Conservation (phyloP, 441 rosid genomes). For the Mallotus repandus region DNA sequence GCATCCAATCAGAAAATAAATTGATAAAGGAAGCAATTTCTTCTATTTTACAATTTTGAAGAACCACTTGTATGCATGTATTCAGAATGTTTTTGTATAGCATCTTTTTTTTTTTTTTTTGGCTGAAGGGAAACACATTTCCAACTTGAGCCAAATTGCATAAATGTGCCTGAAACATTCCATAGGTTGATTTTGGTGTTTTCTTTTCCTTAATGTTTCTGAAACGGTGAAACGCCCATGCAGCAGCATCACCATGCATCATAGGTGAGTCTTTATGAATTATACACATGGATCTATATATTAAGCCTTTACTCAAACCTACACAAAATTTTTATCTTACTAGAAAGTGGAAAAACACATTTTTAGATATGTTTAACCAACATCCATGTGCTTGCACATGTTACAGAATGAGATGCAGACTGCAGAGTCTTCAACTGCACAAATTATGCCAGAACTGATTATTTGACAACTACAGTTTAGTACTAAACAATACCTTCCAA, state of each 20-base stretch:
- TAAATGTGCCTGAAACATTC: too few relatives aligned
- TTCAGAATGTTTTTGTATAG: too few relatives aligned
- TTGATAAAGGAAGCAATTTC: too few relatives aligned
- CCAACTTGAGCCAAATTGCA: too few relatives aligned
- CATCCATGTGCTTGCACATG: not conserved
- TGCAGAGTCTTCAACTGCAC: not conserved
- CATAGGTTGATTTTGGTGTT: too few relatives aligned
- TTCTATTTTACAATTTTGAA: too few relatives aligned
- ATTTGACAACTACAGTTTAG: not conserved
- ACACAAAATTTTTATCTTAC: not conserved
- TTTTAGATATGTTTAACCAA: not conserved
- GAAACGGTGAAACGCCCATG: too few relatives aligned
- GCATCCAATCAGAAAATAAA: too few relatives aligned
- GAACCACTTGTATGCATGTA: too few relatives aligned
- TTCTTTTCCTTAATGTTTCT: too few relatives aligned
- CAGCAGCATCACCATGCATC: not conserved
- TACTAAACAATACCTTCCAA: not conserved
- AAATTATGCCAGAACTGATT: not conserved
- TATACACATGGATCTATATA: not conserved
- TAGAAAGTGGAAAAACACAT: not conserved
- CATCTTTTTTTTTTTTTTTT: too few relatives aligned
- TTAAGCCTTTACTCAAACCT: not conserved
- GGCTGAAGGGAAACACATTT: too few relatives aligned
- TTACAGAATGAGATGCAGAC: constrained; percentile 3
- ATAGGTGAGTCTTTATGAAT: not conserved